phyloP scores from a whole-genome alignment of 148 eudicot genomes.

The Rhododendron griersonianum region DNA sequence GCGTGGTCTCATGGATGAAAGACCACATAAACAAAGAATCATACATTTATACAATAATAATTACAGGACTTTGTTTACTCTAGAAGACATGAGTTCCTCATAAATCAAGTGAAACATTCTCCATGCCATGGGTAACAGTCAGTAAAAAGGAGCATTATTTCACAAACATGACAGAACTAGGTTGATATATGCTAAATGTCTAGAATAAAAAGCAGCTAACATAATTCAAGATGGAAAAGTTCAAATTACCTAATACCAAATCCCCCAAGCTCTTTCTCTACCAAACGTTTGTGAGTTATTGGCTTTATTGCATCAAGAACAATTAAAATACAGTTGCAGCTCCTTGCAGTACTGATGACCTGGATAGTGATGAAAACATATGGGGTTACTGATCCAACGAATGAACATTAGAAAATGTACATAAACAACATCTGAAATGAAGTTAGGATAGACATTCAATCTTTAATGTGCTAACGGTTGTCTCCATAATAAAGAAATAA shows the following conservation, averaged over 20 bases:
- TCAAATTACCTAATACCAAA: conserved; percentile 56
- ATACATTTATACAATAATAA: no score
- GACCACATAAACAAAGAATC: no score
- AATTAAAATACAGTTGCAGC: conserved; percentile 90
- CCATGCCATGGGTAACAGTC: no score
- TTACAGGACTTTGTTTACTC: no score
- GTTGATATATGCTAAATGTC: no score
- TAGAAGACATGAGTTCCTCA: no score
- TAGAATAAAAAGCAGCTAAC: no score
- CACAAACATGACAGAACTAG: no score
- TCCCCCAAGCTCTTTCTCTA: conserved; percentile 98
- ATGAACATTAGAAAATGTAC: not conserved
- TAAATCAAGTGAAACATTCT: no score
- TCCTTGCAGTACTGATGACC: conserved; percentile 99
- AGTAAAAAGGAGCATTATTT: no score
- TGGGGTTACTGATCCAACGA: not conserved
- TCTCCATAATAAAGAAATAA: not conserved
- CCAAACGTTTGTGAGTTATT: conserved; percentile 92
- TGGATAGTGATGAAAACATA: conserved; percentile 17
- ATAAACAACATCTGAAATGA: not conserved
- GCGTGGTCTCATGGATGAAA: no score
- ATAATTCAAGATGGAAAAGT: no score
- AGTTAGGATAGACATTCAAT: not conserved
- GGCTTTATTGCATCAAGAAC: conserved; percentile 99
- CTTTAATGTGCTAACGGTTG: not conserved